phyloP scores from a whole-genome alignment of 495 filamentous ascomycete genomes.

The Aspergillus wentii region DNA sequence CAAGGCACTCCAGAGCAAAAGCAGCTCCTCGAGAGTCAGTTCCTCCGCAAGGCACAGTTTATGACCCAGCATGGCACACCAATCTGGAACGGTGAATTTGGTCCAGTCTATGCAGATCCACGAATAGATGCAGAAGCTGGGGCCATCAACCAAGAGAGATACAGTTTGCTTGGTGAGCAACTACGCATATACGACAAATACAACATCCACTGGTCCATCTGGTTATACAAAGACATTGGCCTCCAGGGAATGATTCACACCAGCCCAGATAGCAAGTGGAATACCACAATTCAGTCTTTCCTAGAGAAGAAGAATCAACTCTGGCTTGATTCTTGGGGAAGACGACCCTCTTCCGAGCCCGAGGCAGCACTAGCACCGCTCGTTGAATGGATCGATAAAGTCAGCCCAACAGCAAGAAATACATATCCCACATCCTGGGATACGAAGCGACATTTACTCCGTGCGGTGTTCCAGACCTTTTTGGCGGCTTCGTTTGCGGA shows the following conservation, averaged over 20 bases:
- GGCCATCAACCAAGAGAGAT: conserved; percentile 47
- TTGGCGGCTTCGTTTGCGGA: conserved; percentile 46
- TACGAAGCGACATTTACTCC: conserved; percentile 49
- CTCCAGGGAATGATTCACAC: conserved; percentile 59
- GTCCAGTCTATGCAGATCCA: conserved; percentile 52
- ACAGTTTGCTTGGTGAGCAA: conserved; percentile 51
- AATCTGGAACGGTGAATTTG: conserved; percentile 66
- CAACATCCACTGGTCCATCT: conserved; percentile 56
- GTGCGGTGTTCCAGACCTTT: conserved; percentile 49
- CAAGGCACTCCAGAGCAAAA: conserved; percentile 49
- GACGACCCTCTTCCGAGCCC: conserved; percentile 28
- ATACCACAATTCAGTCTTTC: conserved; percentile 45
- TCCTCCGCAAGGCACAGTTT: conserved; percentile 53
- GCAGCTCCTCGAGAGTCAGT: conserved; percentile 37
- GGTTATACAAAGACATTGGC: conserved; percentile 64
- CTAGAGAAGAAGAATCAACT: conserved; percentile 50
- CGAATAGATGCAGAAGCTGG: conserved; percentile 26
- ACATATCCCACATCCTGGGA: conserved; percentile 54
- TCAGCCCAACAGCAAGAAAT: conserved; percentile 32
- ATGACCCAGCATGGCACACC: conserved; percentile 49
- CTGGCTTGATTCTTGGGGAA: conserved; percentile 53
- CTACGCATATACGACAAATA: conserved; percentile 53
- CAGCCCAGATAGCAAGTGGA: conserved; percentile 43
- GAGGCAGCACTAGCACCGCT: conserved; percentile 34
- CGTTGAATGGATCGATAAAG: conserved; percentile 37